Evolutionary conservation across 306 rosid species (phyloP), one percentile per base, ranked within the genome.

Genomic region (Citrullus amarus): DNA sequence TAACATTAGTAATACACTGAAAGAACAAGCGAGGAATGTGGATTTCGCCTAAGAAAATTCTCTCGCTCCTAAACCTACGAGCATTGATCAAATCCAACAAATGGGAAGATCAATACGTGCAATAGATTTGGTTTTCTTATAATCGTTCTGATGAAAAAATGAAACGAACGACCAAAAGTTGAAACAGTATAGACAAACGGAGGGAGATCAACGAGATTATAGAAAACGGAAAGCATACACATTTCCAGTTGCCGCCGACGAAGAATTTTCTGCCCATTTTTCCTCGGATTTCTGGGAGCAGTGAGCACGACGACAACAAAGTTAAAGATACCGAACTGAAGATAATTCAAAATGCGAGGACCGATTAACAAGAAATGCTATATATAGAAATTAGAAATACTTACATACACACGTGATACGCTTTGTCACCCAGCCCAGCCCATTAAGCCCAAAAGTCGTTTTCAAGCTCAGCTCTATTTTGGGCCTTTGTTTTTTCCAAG

Each of bases 161-260:
- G 43, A 62, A 62, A 30, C n/a, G 43, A 62, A 13, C 43, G 43
- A 36, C 20, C 18, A 13, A 36, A 2, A n/a, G 48, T 14, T 18
- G 41, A 65, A 28, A 17, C 17, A 2, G 17, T 32, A 57, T 57
- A 65, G 5, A 13, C 53, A 9, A 14, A 25, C 10, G 63, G 5
- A 41, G 16, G 7, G 16, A 41, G 25, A 56, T 22, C 9, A 57
- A 67, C 9, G 69, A 62, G 69, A 62, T 6, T 62, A 15, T 4
- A 11, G 43, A 62, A 61, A 62, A 62, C 20, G 20, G 12, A 43
- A 43, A 69, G 83, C 91, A 67, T 90, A 93, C 97, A 79, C 98
- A 93, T 93, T 91, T 91, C 97, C 98, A 91, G 92, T 90, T 91
- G 30, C 98, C 97, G 44, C 97, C 96, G 80, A 93, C 90, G 89